Percentiles rank a stretch among this genome's conserved stretches.
These are phyloP conservation scores for Emydomyces testavorans DNA, from an alignment of 2,329 filamentous ascomycete genomes.

Conservation along the genomic window DNA sequence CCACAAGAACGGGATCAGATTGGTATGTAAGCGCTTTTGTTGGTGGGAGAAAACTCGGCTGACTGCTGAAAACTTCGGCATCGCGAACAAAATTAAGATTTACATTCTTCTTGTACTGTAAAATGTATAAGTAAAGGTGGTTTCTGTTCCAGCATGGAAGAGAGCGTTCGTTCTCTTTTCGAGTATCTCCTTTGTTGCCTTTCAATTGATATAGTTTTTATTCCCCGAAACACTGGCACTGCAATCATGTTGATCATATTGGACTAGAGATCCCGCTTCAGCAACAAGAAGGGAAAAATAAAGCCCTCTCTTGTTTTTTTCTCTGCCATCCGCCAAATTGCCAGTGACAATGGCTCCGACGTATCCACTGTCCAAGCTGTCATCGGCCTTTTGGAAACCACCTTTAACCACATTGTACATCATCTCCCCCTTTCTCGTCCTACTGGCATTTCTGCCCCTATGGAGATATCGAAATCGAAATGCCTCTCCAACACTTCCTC, in stretches of 20 bases:
- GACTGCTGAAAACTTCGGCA: slow-evolving; percentile 4
- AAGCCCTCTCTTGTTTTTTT: neutral
- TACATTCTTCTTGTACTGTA: too few relatives aligned
- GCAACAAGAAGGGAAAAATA: too few relatives aligned
- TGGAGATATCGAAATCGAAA: neutral
- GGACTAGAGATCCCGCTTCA: too few relatives aligned
- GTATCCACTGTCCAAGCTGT: neutral
- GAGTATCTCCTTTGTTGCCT: too few relatives aligned
- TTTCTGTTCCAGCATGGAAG: too few relatives aligned
- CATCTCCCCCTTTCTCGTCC: neutral
- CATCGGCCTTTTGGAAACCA: neutral
- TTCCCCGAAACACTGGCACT: too few relatives aligned
- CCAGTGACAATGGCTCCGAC: slow-evolving; percentile 3
- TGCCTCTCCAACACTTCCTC: neutral
- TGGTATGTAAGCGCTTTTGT: neutral
- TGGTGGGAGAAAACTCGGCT: neutral
- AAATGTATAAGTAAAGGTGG: too few relatives aligned
- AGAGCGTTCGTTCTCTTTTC: too few relatives aligned
- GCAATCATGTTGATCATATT: too few relatives aligned
- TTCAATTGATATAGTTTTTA: too few relatives aligned
- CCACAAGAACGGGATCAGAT: neutral
- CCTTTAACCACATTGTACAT: neutral
- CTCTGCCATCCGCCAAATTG: neutral
- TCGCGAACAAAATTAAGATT: neutral
- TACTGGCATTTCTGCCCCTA: neutral